A percentile compares a stretch with the other conserved stretches of the same genome.
These are phyloP conservation scores for Cyclocybe aegerita DNA, from an alignment of 768 basidiomycete species.

Conservation along the genomic window DNA sequence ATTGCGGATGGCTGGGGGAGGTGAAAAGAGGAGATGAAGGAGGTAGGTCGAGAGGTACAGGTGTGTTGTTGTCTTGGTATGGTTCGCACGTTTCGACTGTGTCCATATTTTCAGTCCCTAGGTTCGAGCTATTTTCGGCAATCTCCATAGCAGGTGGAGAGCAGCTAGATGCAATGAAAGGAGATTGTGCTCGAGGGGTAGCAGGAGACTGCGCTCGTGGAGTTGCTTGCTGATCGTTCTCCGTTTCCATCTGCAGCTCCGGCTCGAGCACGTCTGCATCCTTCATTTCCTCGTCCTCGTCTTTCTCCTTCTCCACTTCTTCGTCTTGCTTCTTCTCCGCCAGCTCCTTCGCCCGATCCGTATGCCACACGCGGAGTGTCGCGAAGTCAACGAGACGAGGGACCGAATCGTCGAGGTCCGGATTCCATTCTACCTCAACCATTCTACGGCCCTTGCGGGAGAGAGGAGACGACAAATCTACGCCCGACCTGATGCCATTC, in stretches of 20 bases:
- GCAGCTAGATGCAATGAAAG: too few relatives aligned
- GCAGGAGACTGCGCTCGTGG: neutral
- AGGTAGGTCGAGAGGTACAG: neutral
- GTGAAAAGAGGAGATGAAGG: conserved; percentile 5
- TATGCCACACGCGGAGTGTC: too few relatives aligned
- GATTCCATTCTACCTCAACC: too few relatives aligned
- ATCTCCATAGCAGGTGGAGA: too few relatives aligned
- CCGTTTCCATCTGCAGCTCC: neutral
- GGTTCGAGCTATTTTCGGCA: too few relatives aligned
- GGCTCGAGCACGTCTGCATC: neutral
- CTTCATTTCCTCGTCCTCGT: conserved; percentile 1
- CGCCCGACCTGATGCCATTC: too few relatives aligned
- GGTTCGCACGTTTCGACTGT: neutral
- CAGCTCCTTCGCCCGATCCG: neutral
- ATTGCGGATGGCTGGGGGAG: conserved; percentile 1
- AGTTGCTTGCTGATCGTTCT: neutral
- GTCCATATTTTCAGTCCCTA: neutral
- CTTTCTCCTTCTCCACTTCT: neutral
- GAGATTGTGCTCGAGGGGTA: too few relatives aligned
- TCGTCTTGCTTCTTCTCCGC: neutral
- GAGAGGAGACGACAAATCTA: too few relatives aligned
- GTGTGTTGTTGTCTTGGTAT: neutral
- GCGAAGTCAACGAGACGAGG: too few relatives aligned
- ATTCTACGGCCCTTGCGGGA: too few relatives aligned
- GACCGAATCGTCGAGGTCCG: too few relatives aligned